Evolutionary conservation across 441 rosid genomes (phyloP).

Genomic region (Mallotus japonicus): DNA sequence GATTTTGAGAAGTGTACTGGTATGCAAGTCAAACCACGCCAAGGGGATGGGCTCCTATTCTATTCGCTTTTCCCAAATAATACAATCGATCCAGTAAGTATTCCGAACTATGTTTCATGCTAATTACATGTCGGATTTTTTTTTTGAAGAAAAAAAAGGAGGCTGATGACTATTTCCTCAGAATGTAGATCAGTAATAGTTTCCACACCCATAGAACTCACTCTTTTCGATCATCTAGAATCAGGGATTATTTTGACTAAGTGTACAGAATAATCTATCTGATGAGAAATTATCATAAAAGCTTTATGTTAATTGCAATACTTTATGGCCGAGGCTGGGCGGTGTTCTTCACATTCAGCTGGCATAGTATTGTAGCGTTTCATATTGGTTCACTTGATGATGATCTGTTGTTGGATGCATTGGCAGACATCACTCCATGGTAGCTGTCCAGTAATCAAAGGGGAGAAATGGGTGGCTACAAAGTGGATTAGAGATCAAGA

Average conservation of each 20-base stretch:
- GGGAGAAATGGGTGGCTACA: slow-evolving; percentile 91
- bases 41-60: slow-evolving; percentile 68
- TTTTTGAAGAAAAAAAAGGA: no score
- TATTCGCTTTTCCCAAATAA: slow-evolving; percentile 54
- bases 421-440: slow-evolving; percentile 78
- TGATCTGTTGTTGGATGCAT: slow-evolving; percentile 16
- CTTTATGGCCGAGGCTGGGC: not conserved
- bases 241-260: not conserved
- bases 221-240: not conserved
- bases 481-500: slow-evolving; percentile 86
- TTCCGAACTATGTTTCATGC: not conserved
- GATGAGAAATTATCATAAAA: no score
- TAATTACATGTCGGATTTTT: no score
- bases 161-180: not conserved
- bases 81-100: slow-evolving; percentile 57
- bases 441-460: slow-evolving; percentile 73
- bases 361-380: not conserved
- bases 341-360: not conserved
- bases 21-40: slow-evolving; percentile 53
- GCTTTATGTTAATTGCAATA: not conserved
- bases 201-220: not conserved
- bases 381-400: not conserved
- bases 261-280: no score
- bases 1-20: slow-evolving; percentile 49
- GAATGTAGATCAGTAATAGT: not conserved